A percentile compares a stretch with the other conserved stretches of the same genome.
These are phyloP conservation scores for Pistacia vera DNA, from an alignment of 345 rosid species.

Conservation along the genomic window DNA sequence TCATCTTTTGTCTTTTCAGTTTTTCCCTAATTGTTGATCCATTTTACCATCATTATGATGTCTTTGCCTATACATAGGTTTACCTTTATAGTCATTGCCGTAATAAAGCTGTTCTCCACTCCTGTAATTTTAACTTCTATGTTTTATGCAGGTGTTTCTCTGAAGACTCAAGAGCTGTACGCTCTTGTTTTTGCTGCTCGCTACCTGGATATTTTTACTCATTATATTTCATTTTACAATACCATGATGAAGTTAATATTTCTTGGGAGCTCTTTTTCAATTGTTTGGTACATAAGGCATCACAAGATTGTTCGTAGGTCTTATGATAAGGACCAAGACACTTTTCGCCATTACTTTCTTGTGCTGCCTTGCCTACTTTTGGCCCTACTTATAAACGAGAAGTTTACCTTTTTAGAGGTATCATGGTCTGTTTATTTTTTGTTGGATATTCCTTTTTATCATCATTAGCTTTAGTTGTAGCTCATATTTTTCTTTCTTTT, in stretches of 20 bases:
- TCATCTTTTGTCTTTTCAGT: neutral
- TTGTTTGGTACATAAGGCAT: constrained; percentile 52
- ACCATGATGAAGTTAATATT: constrained; percentile 52
- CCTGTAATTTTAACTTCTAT: neutral
- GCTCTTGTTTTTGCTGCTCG: constrained; percentile 71
- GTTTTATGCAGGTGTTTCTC: constrained; percentile 62
- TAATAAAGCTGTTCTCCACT: neutral
- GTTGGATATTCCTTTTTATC: constrained; percentile 1
- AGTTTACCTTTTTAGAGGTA: constrained; percentile 66
- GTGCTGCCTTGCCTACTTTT: constrained; percentile 63
- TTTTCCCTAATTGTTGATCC: neutral
- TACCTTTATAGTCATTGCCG: neutral
- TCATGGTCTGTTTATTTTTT: neutral
- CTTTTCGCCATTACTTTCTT: constrained; percentile 59
- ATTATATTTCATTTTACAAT: constrained; percentile 61
- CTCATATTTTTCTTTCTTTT: neutral
- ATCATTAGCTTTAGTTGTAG: neutral
- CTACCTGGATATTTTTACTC: constrained; percentile 73
- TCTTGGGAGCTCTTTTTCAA: constrained; percentile 48
- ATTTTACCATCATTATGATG: neutral
- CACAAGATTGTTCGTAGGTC: constrained; percentile 50
- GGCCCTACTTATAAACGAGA: constrained; percentile 72
- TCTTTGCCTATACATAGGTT: neutral
- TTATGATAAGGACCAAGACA: constrained; percentile 60
- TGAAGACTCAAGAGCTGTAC: constrained; percentile 89